Percentiles rank a stretch among this genome's conserved stretches.
Conservation (phyloP, 345 rosid species). For the Pelargonium nanum region DNA sequence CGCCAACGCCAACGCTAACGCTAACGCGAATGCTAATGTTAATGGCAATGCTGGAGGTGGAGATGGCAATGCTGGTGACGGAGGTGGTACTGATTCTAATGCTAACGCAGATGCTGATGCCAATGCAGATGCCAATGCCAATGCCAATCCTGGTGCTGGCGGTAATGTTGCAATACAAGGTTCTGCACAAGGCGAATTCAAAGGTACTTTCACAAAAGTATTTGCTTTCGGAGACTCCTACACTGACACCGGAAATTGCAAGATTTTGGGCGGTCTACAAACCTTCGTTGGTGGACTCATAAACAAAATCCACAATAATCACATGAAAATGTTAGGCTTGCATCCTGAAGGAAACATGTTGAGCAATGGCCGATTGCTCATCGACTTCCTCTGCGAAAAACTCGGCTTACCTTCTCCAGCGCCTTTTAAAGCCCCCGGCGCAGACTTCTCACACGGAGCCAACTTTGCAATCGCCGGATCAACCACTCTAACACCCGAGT, state of each 20-base stretch:
- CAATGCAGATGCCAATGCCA: not conserved
- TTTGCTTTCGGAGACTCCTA: constrained; percentile 40
- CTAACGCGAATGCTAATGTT: not conserved
- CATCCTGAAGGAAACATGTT: not conserved
- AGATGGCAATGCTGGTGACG: not conserved
- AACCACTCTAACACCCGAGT: not conserved
- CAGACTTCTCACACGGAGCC: constrained; percentile 8
- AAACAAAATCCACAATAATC: not conserved
- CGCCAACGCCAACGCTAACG: not conserved
- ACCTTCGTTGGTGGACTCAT: not conserved
- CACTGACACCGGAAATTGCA: constrained; percentile 39
- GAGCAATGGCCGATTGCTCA: not conserved
- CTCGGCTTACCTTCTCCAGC: constrained; percentile 6
- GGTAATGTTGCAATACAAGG: not conserved
- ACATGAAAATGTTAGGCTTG: not conserved
- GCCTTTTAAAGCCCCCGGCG: constrained; percentile 1
- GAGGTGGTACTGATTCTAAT: not conserved
- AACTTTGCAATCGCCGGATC: constrained; percentile 11
- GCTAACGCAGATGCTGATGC: not conserved
- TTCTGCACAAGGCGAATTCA: not conserved
- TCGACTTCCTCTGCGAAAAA: not conserved
- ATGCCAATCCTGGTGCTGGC: not conserved
- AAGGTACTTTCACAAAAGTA: constrained; percentile 16
- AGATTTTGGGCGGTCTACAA: constrained; percentile 13
- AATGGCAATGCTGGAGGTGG: not conserved